Percentiles rank a stretch among this genome's conserved stretches.
Conservation (phyloP, 1,284 basidiomycete species). For the Afroboletus lepidellus region DNA sequence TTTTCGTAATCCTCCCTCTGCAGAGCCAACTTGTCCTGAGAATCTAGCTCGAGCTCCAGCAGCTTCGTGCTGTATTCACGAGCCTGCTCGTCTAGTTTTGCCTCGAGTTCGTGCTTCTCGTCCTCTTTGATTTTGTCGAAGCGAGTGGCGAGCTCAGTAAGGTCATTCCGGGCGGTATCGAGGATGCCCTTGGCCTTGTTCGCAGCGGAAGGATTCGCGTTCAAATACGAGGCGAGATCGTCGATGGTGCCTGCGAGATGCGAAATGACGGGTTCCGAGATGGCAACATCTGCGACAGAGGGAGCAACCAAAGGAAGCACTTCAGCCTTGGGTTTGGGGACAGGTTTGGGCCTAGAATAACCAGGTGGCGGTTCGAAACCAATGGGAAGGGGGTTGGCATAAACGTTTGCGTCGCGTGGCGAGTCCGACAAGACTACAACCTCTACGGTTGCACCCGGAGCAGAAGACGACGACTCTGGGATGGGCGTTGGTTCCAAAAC, state of each 20-base stretch:
- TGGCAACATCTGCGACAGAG: conserved; percentile 69
- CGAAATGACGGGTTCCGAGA: conserved; percentile 84
- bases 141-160: conserved; percentile 75
- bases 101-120: conserved; percentile 76
- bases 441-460: conserved; percentile 21
- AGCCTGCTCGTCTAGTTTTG: conserved; percentile 79
- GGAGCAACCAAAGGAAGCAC: conserved; percentile 81
- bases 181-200: conserved; percentile 70
- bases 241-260: conserved; percentile 95
- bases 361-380: conserved; percentile 92
- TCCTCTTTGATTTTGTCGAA: conserved; percentile 83
- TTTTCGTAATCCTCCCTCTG: conserved; percentile 88
- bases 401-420: conserved; percentile 49
- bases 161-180: conserved; percentile 77
- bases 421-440: conserved; percentile 32
- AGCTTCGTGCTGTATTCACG: conserved; percentile 84
- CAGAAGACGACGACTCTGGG: neutral
- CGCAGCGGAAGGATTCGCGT: conserved; percentile 67
- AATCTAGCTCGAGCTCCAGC: conserved; percentile 79
- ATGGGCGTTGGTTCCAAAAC: conserved; percentile 24
- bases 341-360: conserved; percentile 58
- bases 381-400: conserved; percentile 75
- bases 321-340: conserved; percentile 40
- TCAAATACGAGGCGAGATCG: conserved; percentile 83
- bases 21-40: conserved; percentile 79